A percentile compares a stretch with the other conserved stretches of the same genome.
These are phyloP conservation scores for Cladophialophora yegresii DNA, from an alignment of 2,329 filamentous ascomycete genomes.

Conservation along the genomic window DNA sequence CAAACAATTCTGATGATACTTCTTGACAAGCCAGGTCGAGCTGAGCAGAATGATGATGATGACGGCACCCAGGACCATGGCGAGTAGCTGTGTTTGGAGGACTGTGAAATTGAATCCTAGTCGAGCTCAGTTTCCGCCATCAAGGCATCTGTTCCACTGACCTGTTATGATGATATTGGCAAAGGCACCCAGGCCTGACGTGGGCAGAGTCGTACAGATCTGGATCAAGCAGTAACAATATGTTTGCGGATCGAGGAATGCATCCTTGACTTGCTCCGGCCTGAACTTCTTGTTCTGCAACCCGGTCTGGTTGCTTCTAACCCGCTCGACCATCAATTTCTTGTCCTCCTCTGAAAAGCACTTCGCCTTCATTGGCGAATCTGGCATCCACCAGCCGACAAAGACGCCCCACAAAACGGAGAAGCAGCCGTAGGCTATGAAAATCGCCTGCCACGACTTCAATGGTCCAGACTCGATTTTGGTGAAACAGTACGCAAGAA, in stretches of 20 bases:
- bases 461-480: not conserved
- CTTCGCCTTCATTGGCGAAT: conserved; percentile 70
- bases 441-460: conserved; percentile 67
- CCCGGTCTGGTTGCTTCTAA: conserved; percentile 63
- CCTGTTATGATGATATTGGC: conserved; percentile 54
- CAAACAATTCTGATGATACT: not conserved
- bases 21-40: not conserved
- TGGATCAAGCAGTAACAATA: conserved; percentile 67
- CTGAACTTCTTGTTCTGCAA: conserved; percentile 61
- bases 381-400: conserved; percentile 65
- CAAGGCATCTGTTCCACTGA: not conserved
- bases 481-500: not conserved
- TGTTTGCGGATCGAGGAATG: conserved; percentile 65
- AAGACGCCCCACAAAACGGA: conserved; percentile 67
- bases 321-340: conserved; percentile 62
- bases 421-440: conserved; percentile 65
- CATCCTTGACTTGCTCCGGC: conserved; percentile 57
- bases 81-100: not conserved
- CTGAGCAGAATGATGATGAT: not conserved
- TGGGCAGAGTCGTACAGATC: conserved; percentile 72
- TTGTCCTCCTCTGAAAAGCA: conserved; percentile 69
- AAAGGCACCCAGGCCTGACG: conserved; percentile 71
- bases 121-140: not conserved
- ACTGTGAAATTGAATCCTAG: conserved; percentile 2
- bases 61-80: not conserved